These are phyloP conservation scores for Akebia trifoliata DNA, from an alignment of 164 flowering plant species.

Conservation along the genomic window DNA sequence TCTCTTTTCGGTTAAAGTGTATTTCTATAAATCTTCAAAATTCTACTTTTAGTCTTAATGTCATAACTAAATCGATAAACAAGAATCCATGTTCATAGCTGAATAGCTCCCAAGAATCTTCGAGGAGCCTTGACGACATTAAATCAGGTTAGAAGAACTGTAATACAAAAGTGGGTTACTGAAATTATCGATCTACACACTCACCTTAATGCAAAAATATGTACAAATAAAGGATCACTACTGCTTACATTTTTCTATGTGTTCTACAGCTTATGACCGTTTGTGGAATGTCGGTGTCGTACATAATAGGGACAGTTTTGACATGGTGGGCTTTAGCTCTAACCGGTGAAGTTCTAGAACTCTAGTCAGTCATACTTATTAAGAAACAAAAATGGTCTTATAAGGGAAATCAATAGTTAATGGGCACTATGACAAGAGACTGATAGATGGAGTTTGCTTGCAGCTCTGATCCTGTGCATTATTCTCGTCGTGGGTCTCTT, in stretches of 20 bases:
- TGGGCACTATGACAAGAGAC: background rate
- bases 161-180: background rate
- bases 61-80: constrained; percentile 8
- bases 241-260: background rate
- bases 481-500: constrained; percentile 53
- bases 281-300: constrained; percentile 53
- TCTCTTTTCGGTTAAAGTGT: background rate
- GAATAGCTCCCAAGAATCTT: constrained; percentile 74
- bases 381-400: too few relatives aligned
- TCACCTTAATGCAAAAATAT: background rate
- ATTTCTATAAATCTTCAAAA: background rate
- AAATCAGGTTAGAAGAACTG: too few relatives aligned
- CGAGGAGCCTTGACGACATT: too few relatives aligned
- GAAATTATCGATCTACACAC: background rate
- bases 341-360: constrained; percentile 30
- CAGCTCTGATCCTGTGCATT: constrained; percentile 70
- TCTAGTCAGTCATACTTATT: background rate
- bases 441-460: constrained; percentile 1
- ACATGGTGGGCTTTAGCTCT: constrained; percentile 73
- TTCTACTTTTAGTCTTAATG: too few relatives aligned
- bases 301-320: constrained; percentile 61
- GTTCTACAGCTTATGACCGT: constrained; percentile 72
- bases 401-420: too few relatives aligned
- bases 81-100: constrained; percentile 83
- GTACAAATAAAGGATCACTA: background rate